Evolutionary conservation across 768 basidiomycete genomes (phyloP).

Genomic region (Phaeotremella fagi): DNA sequence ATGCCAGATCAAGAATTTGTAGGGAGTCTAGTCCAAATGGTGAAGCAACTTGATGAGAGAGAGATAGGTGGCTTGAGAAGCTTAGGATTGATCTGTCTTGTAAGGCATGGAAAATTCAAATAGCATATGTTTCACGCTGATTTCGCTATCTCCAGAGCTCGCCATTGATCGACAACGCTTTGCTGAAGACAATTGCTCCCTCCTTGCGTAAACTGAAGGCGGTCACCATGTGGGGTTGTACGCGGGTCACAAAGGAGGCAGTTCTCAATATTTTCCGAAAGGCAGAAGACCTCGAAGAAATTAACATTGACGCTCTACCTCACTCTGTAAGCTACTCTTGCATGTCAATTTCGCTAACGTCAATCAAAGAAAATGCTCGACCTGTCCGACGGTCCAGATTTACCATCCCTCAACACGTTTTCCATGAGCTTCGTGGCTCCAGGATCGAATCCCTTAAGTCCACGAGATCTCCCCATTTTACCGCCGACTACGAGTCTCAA

Average conservation of each 20-base stretch:
- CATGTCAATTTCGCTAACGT: neutral
- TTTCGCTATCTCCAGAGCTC: slow-evolving; percentile 30
- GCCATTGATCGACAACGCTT: slow-evolving; percentile 30
- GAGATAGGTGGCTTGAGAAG: slow-evolving; percentile 24
- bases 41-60: slow-evolving; percentile 11
- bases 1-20: slow-evolving; percentile 35
- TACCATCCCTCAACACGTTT: slow-evolving; percentile 21
- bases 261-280: slow-evolving; percentile 19
- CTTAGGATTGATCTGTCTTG: slow-evolving; percentile 29
- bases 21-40: slow-evolving; percentile 10
- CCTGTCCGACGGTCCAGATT: slow-evolving; percentile 12
- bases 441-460: slow-evolving; percentile 7
- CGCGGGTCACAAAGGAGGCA: slow-evolving; percentile 25
- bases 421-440: slow-evolving; percentile 30
- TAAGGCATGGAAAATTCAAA: slow-evolving; percentile 5
- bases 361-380: slow-evolving; percentile 22
- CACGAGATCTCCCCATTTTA: slow-evolving; percentile 21
- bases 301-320: slow-evolving; percentile 30
- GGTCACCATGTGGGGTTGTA: slow-evolving; percentile 37
- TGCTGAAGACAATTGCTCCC: slow-evolving; percentile 21
- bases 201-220: slow-evolving; percentile 14
- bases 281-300: slow-evolving; percentile 27
- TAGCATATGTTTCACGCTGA: neutral
- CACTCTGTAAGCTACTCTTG: slow-evolving; percentile 33
- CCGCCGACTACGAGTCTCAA: slow-evolving; percentile 12